Evolutionary conservation across 805 yeast species (phyloP), one percentile per base, ranked within the genome.

Genomic region (Nakazawaea holstii): DNA sequence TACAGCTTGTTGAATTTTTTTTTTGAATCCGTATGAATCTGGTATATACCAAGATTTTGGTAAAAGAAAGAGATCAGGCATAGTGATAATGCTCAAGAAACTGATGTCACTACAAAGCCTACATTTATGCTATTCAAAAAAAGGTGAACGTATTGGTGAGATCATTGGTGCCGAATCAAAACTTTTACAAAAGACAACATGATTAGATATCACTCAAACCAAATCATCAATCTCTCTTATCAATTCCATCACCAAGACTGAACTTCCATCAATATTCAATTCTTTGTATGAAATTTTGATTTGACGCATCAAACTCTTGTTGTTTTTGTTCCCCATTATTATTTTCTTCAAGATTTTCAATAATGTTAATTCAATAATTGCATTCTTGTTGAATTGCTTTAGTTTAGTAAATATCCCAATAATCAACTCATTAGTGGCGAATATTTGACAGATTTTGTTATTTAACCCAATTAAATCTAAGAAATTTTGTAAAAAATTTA

Each of bases 61-160:
- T 85, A 58, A 80, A 84, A 31, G 90, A 86, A 55, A 89, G 85
- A 41, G 94, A 85, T 60, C 69, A 72, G 35, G 74, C 75, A 28
- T 68, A 65, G 14, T 20, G 87, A 80, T 36, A 66, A 84, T 45
- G 87, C 90, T 8, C 66, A 60, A 48, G 80, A 77, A 49, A 78
- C 79, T 58, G 82, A 78, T 9, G 70, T 85, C 43, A 68, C 78
- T 24, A 89, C 92, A 33, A 83, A 85, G 90, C 94, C 94, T 40
- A 86, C 92, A 2, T 80, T 83, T 50, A 57, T 83, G 20, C 64
- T 82, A 30, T 77, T 79, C 63, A 79, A 82, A 59, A n/a, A 70
- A 79, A 42, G 88, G 88, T 24, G 73, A 76, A 46, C 66, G 76
- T 41, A 61, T 79, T 4, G 80, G 74, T 15, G 77, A 75, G 43